Percentiles rank a stretch among this genome's conserved stretches.
Evolutionary conservation across 2,329 filamentous ascomycete genomes (phyloP).

Genomic region (Cladosporium phlei): DNA sequence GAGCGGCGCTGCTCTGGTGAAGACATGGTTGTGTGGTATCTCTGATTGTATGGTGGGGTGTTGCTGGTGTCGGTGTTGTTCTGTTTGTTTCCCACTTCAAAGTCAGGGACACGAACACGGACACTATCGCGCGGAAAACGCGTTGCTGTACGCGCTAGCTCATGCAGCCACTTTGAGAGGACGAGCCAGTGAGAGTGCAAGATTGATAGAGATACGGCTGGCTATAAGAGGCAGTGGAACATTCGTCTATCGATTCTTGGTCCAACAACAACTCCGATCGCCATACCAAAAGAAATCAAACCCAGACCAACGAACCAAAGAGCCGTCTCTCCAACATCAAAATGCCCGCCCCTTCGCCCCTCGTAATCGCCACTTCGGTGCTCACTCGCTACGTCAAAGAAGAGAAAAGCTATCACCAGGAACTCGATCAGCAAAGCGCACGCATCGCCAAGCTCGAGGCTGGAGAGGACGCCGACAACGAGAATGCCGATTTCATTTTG

Average conservation of each 20-base stretch:
- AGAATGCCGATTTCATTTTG: slow-evolving; percentile 72
- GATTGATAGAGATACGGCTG: no score
- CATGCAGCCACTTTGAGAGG: no score
- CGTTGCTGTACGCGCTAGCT: no score
- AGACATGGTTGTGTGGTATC: slow-evolving; percentile 55
- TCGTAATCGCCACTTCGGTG: slow-evolving; percentile 74
- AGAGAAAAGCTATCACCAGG: slow-evolving; percentile 82
- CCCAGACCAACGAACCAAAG: no score
- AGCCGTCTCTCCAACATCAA: no score
- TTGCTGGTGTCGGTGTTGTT: not conserved
- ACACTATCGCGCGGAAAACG: not conserved
- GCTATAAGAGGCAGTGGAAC: not conserved
- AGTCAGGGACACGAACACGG: not conserved
- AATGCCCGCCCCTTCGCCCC: slow-evolving; percentile 73
- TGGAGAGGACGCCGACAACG: slow-evolving; percentile 44
- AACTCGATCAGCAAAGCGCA: slow-evolving; percentile 69
- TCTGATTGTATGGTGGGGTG: not conserved
- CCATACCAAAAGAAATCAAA: not conserved
- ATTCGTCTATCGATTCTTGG: no score
- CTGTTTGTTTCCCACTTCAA: no score
- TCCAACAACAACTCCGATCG: no score
- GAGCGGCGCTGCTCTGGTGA: slow-evolving; percentile 56
- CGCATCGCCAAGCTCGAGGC: slow-evolving; percentile 65
- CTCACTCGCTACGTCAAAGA: slow-evolving; percentile 86
- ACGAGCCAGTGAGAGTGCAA: no score